Conservation (phyloP, 306 rosid species). For the Cucurbita maxima region DNA sequence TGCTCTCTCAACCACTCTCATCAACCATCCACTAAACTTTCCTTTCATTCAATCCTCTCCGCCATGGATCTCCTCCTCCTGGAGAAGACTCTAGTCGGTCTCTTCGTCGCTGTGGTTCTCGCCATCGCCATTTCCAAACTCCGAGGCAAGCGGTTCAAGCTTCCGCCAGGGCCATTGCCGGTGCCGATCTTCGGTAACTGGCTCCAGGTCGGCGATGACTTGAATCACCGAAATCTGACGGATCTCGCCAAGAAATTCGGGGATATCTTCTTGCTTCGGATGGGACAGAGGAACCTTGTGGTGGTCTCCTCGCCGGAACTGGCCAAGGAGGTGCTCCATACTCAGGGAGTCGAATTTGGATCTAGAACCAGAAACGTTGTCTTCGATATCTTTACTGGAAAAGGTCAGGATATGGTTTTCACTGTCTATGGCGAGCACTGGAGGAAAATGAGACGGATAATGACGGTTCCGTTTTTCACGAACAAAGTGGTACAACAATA, state of each 20-base stretch:
- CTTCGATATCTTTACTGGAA: conserved; percentile 75
- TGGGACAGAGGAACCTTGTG: conserved; percentile 81
- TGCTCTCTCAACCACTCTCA: not conserved
- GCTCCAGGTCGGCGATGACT: conserved; percentile 92
- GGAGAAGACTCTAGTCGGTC: conserved; percentile 62
- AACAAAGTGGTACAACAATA: conserved; percentile 90
- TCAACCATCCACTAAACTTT: not conserved
- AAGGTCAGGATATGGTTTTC: conserved; percentile 92
- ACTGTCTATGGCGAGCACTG: conserved; percentile 91
- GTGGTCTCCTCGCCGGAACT: conserved; percentile 72
- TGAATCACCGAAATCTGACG: conserved; percentile 81
- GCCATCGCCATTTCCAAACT: conserved; percentile 48
- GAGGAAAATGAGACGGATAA: conserved; percentile 83
- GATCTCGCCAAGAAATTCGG: conserved; percentile 66
- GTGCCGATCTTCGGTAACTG: conserved; percentile 78
- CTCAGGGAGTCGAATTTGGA: conserved; percentile 83
- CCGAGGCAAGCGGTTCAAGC: conserved; percentile 59
- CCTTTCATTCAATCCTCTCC: not conserved
- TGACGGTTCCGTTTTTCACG: conserved; percentile 87
- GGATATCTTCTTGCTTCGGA: conserved; percentile 64
- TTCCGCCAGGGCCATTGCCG: conserved; percentile 79
- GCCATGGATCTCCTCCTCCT: conserved; percentile 68
- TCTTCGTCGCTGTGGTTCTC: conserved; percentile 31
- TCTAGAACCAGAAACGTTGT: conserved; percentile 82
- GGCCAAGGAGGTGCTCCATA: conserved; percentile 76